Conservation (phyloP, 257 asterid genomes). For the Penstemon eatonii region DNA sequence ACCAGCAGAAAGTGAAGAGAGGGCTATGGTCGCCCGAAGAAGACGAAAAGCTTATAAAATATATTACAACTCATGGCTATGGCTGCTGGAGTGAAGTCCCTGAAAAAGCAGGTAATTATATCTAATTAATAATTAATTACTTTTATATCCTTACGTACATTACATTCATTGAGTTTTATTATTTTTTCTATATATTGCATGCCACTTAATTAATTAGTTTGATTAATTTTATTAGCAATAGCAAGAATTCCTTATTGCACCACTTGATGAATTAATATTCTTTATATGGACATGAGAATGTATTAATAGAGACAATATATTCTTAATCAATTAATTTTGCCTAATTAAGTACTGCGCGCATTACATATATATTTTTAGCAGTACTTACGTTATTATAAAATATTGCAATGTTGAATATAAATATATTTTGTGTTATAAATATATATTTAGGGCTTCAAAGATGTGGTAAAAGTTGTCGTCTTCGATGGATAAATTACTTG, state of each 20-base stretch:
- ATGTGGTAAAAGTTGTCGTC: slow-evolving; percentile 90
- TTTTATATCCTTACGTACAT: background rate
- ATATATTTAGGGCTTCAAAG: slow-evolving; percentile 71
- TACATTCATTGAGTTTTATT: no score
- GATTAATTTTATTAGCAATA: background rate
- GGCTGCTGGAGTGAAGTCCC: slow-evolving; percentile 99
- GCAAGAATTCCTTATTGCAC: no score
- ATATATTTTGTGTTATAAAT: no score
- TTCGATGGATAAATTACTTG: slow-evolving; percentile 94
- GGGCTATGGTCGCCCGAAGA: slow-evolving; percentile 99
- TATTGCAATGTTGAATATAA: no score
- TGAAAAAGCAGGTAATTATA: slow-evolving; percentile 79
- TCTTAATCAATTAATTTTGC: no score
- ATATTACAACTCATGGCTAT: slow-evolving; percentile 82
- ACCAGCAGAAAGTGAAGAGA: slow-evolving; percentile 98
- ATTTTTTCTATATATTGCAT: background rate
- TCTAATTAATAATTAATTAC: background rate
- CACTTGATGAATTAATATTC: no score
- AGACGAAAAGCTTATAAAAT: slow-evolving; percentile 79
- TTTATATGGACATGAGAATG: no score
- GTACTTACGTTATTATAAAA: no score
- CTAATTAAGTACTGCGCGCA: no score
- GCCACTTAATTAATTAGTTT: no score
- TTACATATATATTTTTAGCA: no score
- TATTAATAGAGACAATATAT: no score